phyloP scores from a whole-genome alignment of 257 asterid genomes.

The Solanum bulbocastanum region DNA sequence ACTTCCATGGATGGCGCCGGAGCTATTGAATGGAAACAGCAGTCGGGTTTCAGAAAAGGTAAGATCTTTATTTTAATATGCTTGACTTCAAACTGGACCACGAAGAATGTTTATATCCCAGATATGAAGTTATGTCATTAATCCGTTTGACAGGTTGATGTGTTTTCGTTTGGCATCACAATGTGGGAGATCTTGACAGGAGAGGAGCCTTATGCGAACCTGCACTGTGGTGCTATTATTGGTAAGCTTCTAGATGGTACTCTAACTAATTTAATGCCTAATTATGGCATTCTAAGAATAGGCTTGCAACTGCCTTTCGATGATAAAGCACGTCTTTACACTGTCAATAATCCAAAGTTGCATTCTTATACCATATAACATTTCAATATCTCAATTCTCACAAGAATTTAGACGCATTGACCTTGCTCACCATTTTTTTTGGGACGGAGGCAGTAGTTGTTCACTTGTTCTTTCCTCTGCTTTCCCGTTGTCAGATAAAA shows the following conservation, averaged over 20 bases:
- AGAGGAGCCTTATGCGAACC: constrained; percentile 71
- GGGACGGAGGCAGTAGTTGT: neutral
- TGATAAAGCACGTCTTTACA: neutral
- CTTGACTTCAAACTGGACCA: neutral
- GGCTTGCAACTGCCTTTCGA: neutral
- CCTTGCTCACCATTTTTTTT: neutral
- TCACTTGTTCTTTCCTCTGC: neutral
- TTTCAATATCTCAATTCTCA: neutral
- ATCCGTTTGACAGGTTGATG: constrained; percentile 54
- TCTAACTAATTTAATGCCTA: neutral
- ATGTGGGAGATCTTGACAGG: constrained; percentile 90
- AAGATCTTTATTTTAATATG: constrained; percentile 2
- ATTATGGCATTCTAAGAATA: neutral
- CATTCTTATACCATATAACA: neutral
- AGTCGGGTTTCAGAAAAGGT: constrained; percentile 75
- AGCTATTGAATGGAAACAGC: constrained; percentile 62
- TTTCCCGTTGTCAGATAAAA: neutral
- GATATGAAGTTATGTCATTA: neutral
- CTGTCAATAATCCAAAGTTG: neutral
- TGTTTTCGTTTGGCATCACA: constrained; percentile 74
- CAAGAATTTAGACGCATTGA: neutral
- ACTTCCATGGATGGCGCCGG: constrained; percentile 98
- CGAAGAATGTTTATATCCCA: neutral
- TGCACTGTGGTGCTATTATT: constrained; percentile 91
- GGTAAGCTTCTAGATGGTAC: constrained; percentile 29